Evolutionary conservation across 192 early-diverging fungal species (phyloP).

Genomic region (Chytriomyces hyalinus): DNA sequence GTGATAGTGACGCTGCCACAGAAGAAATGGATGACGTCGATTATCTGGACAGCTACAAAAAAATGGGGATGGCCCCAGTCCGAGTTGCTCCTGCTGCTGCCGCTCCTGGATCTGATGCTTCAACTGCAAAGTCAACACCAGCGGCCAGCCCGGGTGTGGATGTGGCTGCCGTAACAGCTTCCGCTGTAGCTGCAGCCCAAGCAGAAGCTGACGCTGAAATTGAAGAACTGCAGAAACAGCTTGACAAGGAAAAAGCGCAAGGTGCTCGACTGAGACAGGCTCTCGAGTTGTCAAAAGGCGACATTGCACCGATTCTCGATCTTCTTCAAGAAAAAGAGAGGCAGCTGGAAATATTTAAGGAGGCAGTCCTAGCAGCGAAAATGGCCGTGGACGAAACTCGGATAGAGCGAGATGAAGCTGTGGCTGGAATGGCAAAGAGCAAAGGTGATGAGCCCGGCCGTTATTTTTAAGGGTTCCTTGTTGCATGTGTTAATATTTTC

Average conservation of each 20-base stretch:
- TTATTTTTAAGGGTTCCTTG: too few species aligned
- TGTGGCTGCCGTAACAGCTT: not conserved
- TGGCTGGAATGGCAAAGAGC: not conserved
- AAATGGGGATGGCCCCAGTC: constrained; percentile 21
- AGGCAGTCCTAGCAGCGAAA: constrained; percentile 27
- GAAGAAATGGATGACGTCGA: constrained; percentile 28
- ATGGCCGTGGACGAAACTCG: constrained; percentile 29
- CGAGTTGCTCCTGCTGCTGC: not conserved
- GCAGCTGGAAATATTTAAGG: constrained; percentile 27
- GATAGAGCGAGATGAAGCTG: constrained; percentile 20
- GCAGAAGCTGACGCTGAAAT: not conserved
- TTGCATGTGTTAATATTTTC: not conserved
- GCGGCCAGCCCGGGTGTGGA: not conserved
- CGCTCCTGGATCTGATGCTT: not conserved
- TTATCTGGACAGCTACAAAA: constrained; percentile 11
- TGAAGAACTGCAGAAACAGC: not conserved
- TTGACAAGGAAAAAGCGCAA: constrained; percentile 4
- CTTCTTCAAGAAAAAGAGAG: constrained; percentile 30
- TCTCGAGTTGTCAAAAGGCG: not conserved
- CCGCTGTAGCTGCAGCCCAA: not conserved
- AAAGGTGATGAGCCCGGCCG: too few species aligned
- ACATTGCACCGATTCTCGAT: constrained; percentile 25
- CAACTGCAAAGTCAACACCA: not conserved
- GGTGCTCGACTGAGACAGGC: constrained; percentile 2
- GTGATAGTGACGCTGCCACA: constrained; percentile 20